Percentiles rank a stretch among this genome's conserved stretches.
Evolutionary conservation across 2,329 filamentous ascomycete genomes (phyloP).

Genomic region (Penicillium fuscoglaucum): DNA sequence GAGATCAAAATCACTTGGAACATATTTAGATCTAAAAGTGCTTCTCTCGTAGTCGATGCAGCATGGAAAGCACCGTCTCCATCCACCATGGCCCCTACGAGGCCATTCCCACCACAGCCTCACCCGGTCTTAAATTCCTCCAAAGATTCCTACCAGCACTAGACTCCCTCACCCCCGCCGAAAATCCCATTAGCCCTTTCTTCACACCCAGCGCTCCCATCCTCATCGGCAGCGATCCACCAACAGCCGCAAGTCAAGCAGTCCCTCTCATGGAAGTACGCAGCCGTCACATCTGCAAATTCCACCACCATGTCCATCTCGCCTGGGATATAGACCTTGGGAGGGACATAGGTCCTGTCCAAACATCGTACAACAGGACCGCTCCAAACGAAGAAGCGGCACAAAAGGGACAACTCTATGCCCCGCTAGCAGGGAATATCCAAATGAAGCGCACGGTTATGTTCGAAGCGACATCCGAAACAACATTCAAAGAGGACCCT

Average conservation of each 20-base stretch:
- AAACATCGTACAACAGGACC: background rate
- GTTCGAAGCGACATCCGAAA: slow-evolving; percentile 23
- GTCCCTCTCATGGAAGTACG: slow-evolving; percentile 20
- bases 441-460: slow-evolving; percentile 23
- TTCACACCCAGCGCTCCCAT: slow-evolving; percentile 21
- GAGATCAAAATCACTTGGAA: background rate
- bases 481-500: slow-evolving; percentile 23
- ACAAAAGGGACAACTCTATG: slow-evolving; percentile 5
- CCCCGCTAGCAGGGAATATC: slow-evolving; percentile 4
- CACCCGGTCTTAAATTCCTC: slow-evolving; percentile 25
- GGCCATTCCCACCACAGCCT: slow-evolving; percentile 17
- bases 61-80: slow-evolving; percentile 10
- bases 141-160: slow-evolving; percentile 21
- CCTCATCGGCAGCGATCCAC: slow-evolving; percentile 20
- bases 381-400: background rate
- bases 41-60: background rate
- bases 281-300: slow-evolving; percentile 15
- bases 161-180: slow-evolving; percentile 16
- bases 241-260: slow-evolving; percentile 8
- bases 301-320: slow-evolving; percentile 20
- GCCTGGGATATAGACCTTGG: slow-evolving; percentile 25
- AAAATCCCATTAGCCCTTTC: slow-evolving; percentile 12
- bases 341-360: background rate
- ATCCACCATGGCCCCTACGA: slow-evolving; percentile 25
- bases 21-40: background rate